Base-by-base conservation (phyloP, 2,329 filamentous ascomycete genomes). In the Fusarium fracticaudum region DNA sequence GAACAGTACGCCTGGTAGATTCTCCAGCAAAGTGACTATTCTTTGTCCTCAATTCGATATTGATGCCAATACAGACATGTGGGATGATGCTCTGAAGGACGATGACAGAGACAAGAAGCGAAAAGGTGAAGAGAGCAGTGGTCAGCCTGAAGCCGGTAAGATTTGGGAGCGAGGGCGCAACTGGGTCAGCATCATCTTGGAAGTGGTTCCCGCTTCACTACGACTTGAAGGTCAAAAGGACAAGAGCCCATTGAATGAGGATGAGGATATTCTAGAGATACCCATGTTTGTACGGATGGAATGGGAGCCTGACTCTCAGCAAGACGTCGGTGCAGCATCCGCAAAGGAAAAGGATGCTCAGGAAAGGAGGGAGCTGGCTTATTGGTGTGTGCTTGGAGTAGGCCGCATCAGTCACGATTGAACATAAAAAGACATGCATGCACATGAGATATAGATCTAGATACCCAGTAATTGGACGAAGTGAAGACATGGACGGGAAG, bases 101-200 rank as follows among this genome's bases (percentile, higher is more conserved):
- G 83, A 85, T 37, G 80, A 75, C 33, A 71, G 64, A 67, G 81
- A 83, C 80, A 81, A 80, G 80, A 81, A 79, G 74, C 79, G 78
- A 80, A 84, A 78, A 77, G 80, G 80, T 77, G 85, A 84, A 78
- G 84, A 82, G 68, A 76, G 84, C 77, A 80, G 79, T 72, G 77
- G 85, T 58, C 88, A 90, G 55, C 90, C 93, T 22, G 95, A 97
- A 82, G 94, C 94, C 1, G 96, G 96, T 60, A 98, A 98, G 83
- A 91, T 98, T n/a, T 99, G 94, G 93, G 95, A 98, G 73, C 90
- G 92, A 61, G 96, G 95, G 0, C 88, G 95, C 41, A 99, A 98
- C 81, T 98, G 95, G 94, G 96, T 96, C 22, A 96, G 92, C 74
- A 94, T 99, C 17, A 93, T 98, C 26, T 87, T 99, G 33, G 96